These are phyloP conservation scores for Gracilaria gracilis DNA, from an alignment of 23 red algal genomes.

Conservation along the genomic window DNA sequence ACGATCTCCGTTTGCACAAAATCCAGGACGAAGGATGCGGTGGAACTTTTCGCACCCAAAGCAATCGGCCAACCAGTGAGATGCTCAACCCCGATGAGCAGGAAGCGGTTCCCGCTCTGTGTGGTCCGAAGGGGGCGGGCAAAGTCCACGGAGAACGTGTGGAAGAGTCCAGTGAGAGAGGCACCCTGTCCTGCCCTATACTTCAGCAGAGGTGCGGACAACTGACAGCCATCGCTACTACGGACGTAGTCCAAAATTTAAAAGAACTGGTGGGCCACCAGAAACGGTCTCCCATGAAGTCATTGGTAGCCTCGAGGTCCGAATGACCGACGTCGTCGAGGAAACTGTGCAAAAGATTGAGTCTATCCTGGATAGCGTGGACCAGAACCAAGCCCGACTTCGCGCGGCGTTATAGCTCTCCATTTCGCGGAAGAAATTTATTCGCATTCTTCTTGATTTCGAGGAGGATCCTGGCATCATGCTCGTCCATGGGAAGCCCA, in stretches of 20 bases:
- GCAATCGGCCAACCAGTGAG: slow-evolving; percentile 5
- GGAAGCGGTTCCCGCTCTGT: background rate
- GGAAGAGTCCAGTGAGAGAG: background rate
- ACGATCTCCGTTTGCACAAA: slow-evolving; percentile 40
- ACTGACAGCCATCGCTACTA: background rate
- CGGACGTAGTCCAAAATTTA: slow-evolving; percentile 21
- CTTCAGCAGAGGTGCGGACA: background rate
- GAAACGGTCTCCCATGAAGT: slow-evolving; percentile 6
- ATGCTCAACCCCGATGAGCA: background rate
- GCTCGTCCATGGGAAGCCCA: background rate
- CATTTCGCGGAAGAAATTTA: background rate
- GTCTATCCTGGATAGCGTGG: background rate
- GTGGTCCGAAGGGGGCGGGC: background rate
- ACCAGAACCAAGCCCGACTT: background rate
- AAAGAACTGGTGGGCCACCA: slow-evolving; percentile 16
- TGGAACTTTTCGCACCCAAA: background rate
- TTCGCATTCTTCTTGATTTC: background rate
- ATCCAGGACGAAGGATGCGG: slow-evolving; percentile 5
- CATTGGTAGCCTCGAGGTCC: background rate
- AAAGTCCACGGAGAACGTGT: slow-evolving; percentile 1
- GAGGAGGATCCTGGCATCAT: background rate
- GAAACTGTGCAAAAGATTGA: background rate
- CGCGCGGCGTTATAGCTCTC: background rate
- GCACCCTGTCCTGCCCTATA: background rate
- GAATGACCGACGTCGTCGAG: slow-evolving; percentile 16